Percentiles rank a stretch among this genome's conserved stretches.
Conservation (phyloP, 2,329 filamentous ascomycete genomes). For the Purpureocillium lavendulum region DNA sequence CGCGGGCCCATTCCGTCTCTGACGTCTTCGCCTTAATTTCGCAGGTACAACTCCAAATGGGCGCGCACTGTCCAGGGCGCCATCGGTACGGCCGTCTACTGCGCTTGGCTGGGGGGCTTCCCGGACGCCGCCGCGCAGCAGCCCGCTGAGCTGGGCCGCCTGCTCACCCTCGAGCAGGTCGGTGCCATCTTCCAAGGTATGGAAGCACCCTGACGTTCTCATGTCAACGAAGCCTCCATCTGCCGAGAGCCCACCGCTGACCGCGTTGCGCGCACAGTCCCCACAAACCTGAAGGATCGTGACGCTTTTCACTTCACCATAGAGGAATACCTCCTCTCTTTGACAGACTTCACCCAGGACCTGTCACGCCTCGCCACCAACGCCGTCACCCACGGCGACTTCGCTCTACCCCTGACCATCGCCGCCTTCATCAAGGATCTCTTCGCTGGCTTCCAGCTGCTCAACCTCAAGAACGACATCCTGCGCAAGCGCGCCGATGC, state of each 20-base stretch:
- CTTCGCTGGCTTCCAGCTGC: conserved; percentile 90
- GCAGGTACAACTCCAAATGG: conserved; percentile 77
- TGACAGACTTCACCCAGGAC: conserved; percentile 85
- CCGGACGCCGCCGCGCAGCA: conserved; percentile 24
- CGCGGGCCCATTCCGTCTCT: too few species aligned
- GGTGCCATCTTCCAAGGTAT: conserved; percentile 63
- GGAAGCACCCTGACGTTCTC: background rate
- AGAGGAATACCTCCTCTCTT: conserved; percentile 88
- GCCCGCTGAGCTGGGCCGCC: conserved; percentile 43
- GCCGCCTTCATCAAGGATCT: conserved; percentile 90
- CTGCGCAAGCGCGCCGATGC: conserved; percentile 81
- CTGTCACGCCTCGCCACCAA: conserved; percentile 87
- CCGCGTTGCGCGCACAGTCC: too few species aligned
- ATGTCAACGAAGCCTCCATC: too few species aligned
- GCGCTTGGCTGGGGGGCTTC: conserved; percentile 74
- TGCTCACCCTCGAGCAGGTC: conserved; percentile 83
- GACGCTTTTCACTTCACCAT: conserved; percentile 94
- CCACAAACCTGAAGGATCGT: conserved; percentile 80
- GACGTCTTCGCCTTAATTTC: conserved; percentile 1
- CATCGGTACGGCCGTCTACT: conserved; percentile 48
- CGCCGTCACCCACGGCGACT: conserved; percentile 81
- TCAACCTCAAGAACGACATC: conserved; percentile 95
- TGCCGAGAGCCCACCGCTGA: too few species aligned
- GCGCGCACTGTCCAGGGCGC: conserved; percentile 74
- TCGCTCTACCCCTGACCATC: conserved; percentile 76